These are phyloP conservation scores for Aspergillus ellipticus DNA, from an alignment of 495 filamentous ascomycete genomes.

Conservation along the genomic window DNA sequence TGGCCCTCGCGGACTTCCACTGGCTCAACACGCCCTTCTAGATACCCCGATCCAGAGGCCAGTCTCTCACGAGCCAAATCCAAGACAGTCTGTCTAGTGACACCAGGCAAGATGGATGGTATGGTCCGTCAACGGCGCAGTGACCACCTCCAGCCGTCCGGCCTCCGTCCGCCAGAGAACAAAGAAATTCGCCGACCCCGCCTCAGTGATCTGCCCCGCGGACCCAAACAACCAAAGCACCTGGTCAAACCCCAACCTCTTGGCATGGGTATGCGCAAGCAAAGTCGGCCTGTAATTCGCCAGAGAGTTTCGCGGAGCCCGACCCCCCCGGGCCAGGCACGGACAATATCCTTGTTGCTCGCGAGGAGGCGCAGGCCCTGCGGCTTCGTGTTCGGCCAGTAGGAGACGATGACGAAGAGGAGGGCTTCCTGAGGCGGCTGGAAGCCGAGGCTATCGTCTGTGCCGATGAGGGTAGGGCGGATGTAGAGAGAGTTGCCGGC, in stretches of 20 bases:
- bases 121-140: neutral
- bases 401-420: neutral
- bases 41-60: too few relatives aligned
- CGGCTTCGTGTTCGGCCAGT: neutral
- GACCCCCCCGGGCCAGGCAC: conserved; percentile 1
- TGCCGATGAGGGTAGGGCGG: conserved; percentile 1
- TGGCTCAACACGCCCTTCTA: too few relatives aligned
- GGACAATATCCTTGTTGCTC: neutral
- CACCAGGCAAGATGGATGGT: conserved; percentile 5
- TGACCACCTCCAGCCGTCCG: neutral
- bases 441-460: neutral
- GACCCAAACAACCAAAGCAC: conserved; percentile 3
- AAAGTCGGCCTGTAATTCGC: neutral
- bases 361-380: neutral
- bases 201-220: neutral
- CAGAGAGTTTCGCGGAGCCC: conserved; percentile 1
- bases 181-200: conserved; percentile 1
- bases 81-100: conserved; percentile 1
- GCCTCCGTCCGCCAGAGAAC: neutral
- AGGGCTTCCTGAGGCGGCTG: neutral
- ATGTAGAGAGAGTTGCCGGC: neutral
- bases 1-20: too few relatives aligned
- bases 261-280: neutral
- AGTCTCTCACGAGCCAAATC: too few relatives aligned
- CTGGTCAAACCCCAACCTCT: neutral